Conservation (phyloP, 2,329 filamentous ascomycete species). For the Penicillium italicum region DNA sequence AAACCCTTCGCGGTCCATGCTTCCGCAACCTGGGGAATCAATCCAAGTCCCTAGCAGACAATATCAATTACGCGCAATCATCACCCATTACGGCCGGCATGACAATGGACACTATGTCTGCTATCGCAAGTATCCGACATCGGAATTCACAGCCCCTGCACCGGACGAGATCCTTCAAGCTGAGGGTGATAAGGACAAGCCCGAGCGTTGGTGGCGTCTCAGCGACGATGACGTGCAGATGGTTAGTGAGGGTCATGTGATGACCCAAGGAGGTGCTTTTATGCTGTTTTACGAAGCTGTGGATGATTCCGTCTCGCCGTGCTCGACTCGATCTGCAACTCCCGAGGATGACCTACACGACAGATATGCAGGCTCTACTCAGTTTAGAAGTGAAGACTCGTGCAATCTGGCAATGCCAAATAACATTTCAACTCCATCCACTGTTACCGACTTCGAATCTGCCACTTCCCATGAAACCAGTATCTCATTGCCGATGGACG, state of each 20-base stretch:
- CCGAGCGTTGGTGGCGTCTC: conserved; percentile 77
- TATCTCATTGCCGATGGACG: conserved; percentile 20
- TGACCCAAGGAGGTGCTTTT: conserved; percentile 78
- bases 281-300: conserved; percentile 94
- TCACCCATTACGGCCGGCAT: conserved; percentile 86
- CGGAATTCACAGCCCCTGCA: conserved; percentile 33
- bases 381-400: conserved; percentile 16
- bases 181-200: conserved; percentile 33
- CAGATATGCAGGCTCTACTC: conserved; percentile 15
- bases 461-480: conserved; percentile 30
- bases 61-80: conserved; percentile 77
- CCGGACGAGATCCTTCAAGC: conserved; percentile 33
- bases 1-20: conserved; percentile 69
- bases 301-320: conserved; percentile 35
- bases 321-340: neutral
- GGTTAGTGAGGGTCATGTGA: conserved; percentile 68
- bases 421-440: conserved; percentile 26
- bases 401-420: conserved; percentile 25
- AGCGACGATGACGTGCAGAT: conserved; percentile 82
- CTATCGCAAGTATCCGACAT: conserved; percentile 66
- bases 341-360: conserved; percentile 5
- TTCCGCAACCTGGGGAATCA: conserved; percentile 58
- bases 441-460: conserved; percentile 28
- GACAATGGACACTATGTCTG: conserved; percentile 96
- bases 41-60: conserved; percentile 47